These are phyloP conservation scores for Alternaria postmessia DNA, from an alignment of 2,329 filamentous ascomycete species.

Conservation along the genomic window DNA sequence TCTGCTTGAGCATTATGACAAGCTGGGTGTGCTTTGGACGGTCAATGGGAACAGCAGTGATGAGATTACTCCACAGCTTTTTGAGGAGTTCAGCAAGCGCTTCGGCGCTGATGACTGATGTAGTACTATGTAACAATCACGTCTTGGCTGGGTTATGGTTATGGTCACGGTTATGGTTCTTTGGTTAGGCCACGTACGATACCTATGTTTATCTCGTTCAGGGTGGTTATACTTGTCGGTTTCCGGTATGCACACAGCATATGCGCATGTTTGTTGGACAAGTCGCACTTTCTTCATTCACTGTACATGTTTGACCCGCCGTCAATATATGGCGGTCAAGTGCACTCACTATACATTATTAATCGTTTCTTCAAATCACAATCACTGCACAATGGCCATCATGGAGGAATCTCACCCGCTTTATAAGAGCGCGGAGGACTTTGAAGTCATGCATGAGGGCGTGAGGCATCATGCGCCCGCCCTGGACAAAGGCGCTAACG, in stretches of 20 bases:
- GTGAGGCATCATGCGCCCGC: conserved; percentile 6
- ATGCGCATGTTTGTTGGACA: conserved; percentile 8
- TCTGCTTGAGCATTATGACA: conserved; percentile 87
- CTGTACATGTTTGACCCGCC: conserved; percentile 25
- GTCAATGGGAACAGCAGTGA: conserved; percentile 90
- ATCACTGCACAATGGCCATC: neutral
- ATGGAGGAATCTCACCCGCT: neutral
- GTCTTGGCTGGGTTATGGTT: neutral
- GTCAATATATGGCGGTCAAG: conserved; percentile 6
- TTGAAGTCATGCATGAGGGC: conserved; percentile 16
- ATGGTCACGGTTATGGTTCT: conserved; percentile 6
- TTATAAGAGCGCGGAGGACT: conserved; percentile 1
- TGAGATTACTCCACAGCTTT: conserved; percentile 92
- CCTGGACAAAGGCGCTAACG: conserved; percentile 9
- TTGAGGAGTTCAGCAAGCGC: conserved; percentile 79
- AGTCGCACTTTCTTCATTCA: conserved; percentile 24
- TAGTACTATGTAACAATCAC: conserved; percentile 2
- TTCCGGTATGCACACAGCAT: conserved; percentile 1
- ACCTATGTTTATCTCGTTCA: conserved; percentile 2
- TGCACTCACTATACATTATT: conserved; percentile 12
- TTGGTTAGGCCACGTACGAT: conserved; percentile 10
- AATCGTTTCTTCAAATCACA: conserved; percentile 1
- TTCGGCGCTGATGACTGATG: conserved; percentile 61
- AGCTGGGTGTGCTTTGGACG: conserved; percentile 83
- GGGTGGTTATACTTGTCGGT: neutral